Base-by-base conservation (phyloP, 768 basidiomycete genomes). In the Suillus bovinus region DNA sequence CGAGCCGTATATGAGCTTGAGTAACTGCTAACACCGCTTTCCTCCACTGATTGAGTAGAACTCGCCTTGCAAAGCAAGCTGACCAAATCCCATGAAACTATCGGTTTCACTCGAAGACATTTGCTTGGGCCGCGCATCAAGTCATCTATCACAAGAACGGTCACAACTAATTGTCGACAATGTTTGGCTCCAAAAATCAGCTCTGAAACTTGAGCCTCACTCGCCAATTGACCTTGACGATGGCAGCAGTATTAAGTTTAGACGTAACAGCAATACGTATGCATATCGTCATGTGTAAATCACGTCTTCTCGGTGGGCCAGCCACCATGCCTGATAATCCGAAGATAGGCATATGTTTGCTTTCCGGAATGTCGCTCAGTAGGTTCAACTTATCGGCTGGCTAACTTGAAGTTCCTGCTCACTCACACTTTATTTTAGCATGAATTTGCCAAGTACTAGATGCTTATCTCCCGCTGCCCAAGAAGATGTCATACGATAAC, bases 371-470 rank as follows among this genome's bases (percentile, higher is more conserved):
- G 52, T 9, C 33, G 33, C 52, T 47, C 17, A 22, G 46, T 24
- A 46, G 13, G 46, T 46, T 14, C 22, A 46, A 22, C 13, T n/a
- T 22, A 34, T 53, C 52, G 17, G 27, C 16, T 27, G 14, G 47
- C 24, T 49, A 16, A 27, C 41, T 10, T 42, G n/a, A 20, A n/a
- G 10, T 17, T 20, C 33, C 33, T 34, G 52, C 33, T 34, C 52
- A 54, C 52, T 54, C 33, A 54, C 52, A n/a, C 52, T 53, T 53
- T 16, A 13, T 22, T 33, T 54, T 34, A 53, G 34, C 52, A 13
- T 52, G 31, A 10, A 33, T 52, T 29, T 33, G 20, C 29, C 20
- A 22, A 53, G 52, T 53, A 11, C 6, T 53, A 9, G n/a, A 54
- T 8, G 33, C n/a, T 54, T 54, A 54, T 54, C 52, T 54, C 33